These are phyloP conservation scores for Epichloe scottii DNA, from an alignment of 2,329 filamentous ascomycete genomes.

Conservation along the genomic window DNA sequence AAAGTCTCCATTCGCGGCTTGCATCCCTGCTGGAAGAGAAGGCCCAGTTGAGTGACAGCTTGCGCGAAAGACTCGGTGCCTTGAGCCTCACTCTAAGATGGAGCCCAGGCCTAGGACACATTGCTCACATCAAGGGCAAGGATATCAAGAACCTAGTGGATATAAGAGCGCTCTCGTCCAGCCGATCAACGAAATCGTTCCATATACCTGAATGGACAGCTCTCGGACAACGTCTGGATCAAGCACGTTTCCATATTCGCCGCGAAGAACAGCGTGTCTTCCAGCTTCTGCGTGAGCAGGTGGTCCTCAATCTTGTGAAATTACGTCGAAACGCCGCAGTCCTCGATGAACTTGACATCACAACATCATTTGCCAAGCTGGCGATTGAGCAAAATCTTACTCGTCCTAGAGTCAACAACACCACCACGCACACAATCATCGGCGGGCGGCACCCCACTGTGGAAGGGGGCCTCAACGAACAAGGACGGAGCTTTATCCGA, in stretches of 20 bases:
- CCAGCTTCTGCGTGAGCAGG: conserved; percentile 55
- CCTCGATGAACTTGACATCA: conserved; percentile 85
- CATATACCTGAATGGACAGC: conserved; percentile 73
- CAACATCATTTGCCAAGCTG: conserved; percentile 70
- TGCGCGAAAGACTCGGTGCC: conserved; percentile 50
- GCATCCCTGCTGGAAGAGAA: conserved; percentile 49
- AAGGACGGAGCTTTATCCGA: conserved; percentile 68
- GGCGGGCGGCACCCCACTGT: conserved; percentile 89
- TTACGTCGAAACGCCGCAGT: conserved; percentile 83
- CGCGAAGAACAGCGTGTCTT: conserved; percentile 78
- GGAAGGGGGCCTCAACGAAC: conserved; percentile 64
- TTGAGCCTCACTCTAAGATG: conserved; percentile 67
- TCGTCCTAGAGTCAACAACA: conserved; percentile 58
- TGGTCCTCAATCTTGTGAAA: conserved; percentile 71
- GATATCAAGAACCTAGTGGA: conserved; percentile 36
- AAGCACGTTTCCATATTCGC: conserved; percentile 63
- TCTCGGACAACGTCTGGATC: conserved; percentile 69
- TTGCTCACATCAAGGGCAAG: conserved; percentile 80
- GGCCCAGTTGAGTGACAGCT: conserved; percentile 39
- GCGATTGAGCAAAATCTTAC: conserved; percentile 62
- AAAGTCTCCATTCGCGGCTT: conserved; percentile 56
- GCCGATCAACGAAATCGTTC: conserved; percentile 74
- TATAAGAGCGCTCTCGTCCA: conserved; percentile 50
- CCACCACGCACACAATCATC: conserved; percentile 59
- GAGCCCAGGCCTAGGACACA: conserved; percentile 77